These are phyloP conservation scores for Boletus subcaerulescens DNA, from an alignment of 768 basidiomycete species.

Conservation along the genomic window DNA sequence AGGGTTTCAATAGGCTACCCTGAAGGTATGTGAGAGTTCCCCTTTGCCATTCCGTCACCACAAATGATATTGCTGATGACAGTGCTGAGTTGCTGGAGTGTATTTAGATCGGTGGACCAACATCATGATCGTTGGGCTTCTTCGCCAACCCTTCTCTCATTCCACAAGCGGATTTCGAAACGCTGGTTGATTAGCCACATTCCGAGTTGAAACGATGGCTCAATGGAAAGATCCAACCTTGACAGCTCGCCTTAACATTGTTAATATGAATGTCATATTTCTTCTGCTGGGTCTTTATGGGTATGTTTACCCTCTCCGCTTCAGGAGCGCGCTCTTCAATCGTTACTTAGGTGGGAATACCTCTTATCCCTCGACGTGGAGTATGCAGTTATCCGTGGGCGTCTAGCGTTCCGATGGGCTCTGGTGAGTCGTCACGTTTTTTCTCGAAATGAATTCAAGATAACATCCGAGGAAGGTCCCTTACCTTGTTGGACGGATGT, in stretches of 20 bases:
- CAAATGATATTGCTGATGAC: not conserved
- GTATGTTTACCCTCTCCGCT: conserved; percentile 6
- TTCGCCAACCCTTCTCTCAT: not conserved
- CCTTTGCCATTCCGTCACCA: not conserved
- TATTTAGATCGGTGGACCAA: not conserved
- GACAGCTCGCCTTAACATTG: not conserved
- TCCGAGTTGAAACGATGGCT: conserved; percentile 14
- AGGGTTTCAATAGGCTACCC: not conserved
- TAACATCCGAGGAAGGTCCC: conserved; percentile 14
- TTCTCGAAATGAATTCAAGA: not conserved
- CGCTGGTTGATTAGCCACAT: not conserved
- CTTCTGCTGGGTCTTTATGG: conserved; percentile 23
- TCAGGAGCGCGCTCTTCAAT: not conserved
- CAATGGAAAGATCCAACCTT: conserved; percentile 15
- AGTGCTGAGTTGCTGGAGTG: not conserved
- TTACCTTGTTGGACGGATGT: conserved; percentile 23
- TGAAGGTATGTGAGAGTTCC: conserved; percentile 8
- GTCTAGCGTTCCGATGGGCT: conserved; percentile 24
- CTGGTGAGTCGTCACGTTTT: conserved; percentile 14
- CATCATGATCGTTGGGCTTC: not conserved
- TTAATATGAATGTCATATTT: conserved; percentile 9
- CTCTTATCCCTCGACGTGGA: conserved; percentile 19
- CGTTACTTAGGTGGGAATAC: conserved; percentile 25
- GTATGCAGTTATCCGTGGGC: conserved; percentile 21
- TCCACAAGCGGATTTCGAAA: not conserved